Conservation (phyloP, 148 eudicot genomes). For the Limonium bicolor region DNA sequence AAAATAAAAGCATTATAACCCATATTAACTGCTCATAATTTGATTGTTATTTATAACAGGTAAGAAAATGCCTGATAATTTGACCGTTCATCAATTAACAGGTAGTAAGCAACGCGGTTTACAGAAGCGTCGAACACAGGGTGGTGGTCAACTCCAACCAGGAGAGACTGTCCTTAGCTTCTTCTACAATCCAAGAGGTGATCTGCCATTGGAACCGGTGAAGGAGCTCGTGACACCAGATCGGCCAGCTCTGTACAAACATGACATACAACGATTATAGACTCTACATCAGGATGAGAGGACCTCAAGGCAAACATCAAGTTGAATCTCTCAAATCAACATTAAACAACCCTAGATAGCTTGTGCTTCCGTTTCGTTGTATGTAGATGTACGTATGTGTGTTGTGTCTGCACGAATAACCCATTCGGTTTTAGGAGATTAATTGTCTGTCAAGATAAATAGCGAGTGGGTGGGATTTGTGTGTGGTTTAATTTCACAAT, state of each 20-base stretch:
- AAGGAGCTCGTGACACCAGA: constrained; percentile 36
- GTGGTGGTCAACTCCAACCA: constrained; percentile 30
- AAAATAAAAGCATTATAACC: background rate
- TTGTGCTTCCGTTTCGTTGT: no score
- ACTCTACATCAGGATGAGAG: constrained; percentile 48
- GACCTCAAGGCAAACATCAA: constrained; percentile 66
- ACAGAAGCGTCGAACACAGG: constrained; percentile 53
- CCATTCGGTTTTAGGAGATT: no score
- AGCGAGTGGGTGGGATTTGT: no score
- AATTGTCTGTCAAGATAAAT: no score
- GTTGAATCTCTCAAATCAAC: constrained; percentile 49
- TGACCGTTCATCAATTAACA: constrained; percentile 22
- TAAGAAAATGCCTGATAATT: background rate
- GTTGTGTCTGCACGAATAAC: no score
- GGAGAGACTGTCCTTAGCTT: constrained; percentile 50
- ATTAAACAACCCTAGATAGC: constrained; percentile 22
- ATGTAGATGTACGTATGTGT: no score
- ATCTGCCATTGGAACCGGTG: constrained; percentile 39
- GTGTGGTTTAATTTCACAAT: no score
- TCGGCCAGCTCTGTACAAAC: constrained; percentile 36
- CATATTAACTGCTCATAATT: background rate
- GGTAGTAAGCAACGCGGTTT: constrained; percentile 46
- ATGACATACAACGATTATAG: constrained; percentile 81
- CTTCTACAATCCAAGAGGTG: constrained; percentile 75
- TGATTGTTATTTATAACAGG: background rate